Base-by-base conservation (phyloP, 2,329 filamentous ascomycete genomes). In the Venturia pyrina region DNA sequence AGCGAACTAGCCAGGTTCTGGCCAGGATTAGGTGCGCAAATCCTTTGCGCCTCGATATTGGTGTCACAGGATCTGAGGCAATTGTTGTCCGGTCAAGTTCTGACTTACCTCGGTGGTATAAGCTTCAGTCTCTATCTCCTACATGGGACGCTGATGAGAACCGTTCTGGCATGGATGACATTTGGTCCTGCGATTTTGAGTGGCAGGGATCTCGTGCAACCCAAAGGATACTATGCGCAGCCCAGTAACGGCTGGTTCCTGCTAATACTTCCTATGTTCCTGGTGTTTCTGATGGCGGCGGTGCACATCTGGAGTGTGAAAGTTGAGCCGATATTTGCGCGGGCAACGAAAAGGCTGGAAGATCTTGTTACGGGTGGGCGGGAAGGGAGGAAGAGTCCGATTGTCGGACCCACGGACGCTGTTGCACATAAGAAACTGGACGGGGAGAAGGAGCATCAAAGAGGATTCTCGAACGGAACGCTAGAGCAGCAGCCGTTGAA, bases 41-140 rank as follows among this genome's bases (percentile, higher is more conserved):
- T 70, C 6, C 66, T 72, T 17, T 70, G 71, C 65, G 56, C 69
- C 11, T 70, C 70, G 5, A 69, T 72, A 11, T 70, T 71, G 40
- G 70, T 72, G 67, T 73, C 72, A 3, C 66, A 63, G 34, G 66
- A 69, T 56, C 68, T 69, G 4, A 66, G 69, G n/a, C 66, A 63
- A 3, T 11, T 72, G 40, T 66, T 73, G 3, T 68, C 69, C 7
- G 48, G 56, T 5, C 69, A 70, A 1, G 32, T 73, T 13, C 69
- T 72, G 65, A 72, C 70, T 46, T 73, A 71, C 67, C 63, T 73
- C 7, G 72, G 72, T 11, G 69, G 70, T 0, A 68, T 70, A 17
- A 73, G 71, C 11, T 72, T 73, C 67, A 68, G 72, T 13, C 69
- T 73, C 11, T 73, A 73, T 66, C 66, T 73, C 10, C 64, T 73